Evolutionary conservation across 495 filamentous ascomycete genomes (phyloP), one percentile per base, ranked within the genome.

Genomic region (Trichoderma virens): DNA sequence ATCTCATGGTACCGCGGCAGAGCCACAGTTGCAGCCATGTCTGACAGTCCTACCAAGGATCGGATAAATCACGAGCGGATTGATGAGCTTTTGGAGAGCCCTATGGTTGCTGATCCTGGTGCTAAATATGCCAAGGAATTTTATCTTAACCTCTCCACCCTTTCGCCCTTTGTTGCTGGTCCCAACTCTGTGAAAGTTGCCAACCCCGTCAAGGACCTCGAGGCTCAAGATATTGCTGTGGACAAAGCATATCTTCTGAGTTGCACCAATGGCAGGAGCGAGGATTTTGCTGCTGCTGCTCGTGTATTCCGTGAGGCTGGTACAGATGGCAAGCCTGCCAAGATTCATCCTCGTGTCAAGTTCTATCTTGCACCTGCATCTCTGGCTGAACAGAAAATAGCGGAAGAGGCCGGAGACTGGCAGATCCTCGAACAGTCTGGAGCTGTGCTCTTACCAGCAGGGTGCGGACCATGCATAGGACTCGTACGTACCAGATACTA

Each of bases 321-420:
- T 0, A 74, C 79, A 64, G 78, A 62, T n/a, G 35, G 35, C 14
- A 86, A 81, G 11, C 73, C 81, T 25, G 82, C 89, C n/a, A 92
- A 89, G 75, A 85, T 98, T 62, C 86, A 91, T 0, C 74, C 84
- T 0, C 85, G 88, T 60, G 92, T 97, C 8, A 81, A 93, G 45
- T 88, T 98, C 72, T 97, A 97, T 75, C 90, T 98, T 64, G 90
- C 93, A 0, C 91, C 94, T 0, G 94, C 94, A 0, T 96, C 92
- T 0, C 68, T 86, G 0, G 79, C 86, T 0, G 93, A 98, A 73
- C 93, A 97, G 74, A 70, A 83, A 38, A 80, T 81, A 5, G 90
- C 94, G 1, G 91, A 96, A 75, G 88, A 85, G 30, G 79, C 83
- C 2, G 93, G 93, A n/a, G 91, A 96, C 74, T 98, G 93, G 93